phyloP scores from a whole-genome alignment of 495 filamentous ascomycete genomes.

The Penicillium herquei region DNA sequence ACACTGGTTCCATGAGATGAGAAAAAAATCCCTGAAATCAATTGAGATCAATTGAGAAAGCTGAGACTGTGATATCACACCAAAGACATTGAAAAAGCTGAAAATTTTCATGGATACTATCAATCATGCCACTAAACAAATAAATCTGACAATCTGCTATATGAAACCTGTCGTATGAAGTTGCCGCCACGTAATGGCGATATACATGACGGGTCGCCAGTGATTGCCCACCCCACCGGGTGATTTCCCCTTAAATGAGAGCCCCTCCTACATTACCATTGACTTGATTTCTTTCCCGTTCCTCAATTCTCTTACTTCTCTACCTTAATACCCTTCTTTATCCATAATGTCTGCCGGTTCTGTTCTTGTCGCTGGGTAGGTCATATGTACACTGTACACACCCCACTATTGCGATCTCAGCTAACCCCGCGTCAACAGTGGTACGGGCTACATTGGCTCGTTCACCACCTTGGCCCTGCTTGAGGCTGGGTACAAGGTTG shows the following conservation, averaged over 20 bases:
- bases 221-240: constrained; percentile 4
- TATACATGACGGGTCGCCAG: constrained; percentile 5
- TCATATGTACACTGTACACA: constrained; percentile 9
- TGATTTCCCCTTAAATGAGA: constrained; percentile 30
- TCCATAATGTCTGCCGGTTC: constrained; percentile 75
- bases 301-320: not conserved
- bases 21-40: not conserved
- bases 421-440: constrained; percentile 54
- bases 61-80: too few relatives aligned
- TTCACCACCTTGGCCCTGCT: constrained; percentile 93
- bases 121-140: not conserved
- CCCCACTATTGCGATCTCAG: constrained; percentile 6
- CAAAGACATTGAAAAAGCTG: too few relatives aligned
- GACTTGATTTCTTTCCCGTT: not conserved
- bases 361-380: constrained; percentile 88
- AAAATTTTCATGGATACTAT: not conserved
- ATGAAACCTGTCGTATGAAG: not conserved
- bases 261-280: constrained; percentile 12
- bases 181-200: constrained; percentile 16
- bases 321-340: not conserved
- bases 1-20: not conserved
- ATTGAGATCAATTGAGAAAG: not conserved
- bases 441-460: constrained; percentile 97
- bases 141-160: too few relatives aligned
- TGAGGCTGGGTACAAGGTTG: constrained; percentile 90